A percentile compares a stretch with the other conserved stretches of the same genome.
Conservation (phyloP, 176 grass and related monocot genomes). For the Canna indica region DNA sequence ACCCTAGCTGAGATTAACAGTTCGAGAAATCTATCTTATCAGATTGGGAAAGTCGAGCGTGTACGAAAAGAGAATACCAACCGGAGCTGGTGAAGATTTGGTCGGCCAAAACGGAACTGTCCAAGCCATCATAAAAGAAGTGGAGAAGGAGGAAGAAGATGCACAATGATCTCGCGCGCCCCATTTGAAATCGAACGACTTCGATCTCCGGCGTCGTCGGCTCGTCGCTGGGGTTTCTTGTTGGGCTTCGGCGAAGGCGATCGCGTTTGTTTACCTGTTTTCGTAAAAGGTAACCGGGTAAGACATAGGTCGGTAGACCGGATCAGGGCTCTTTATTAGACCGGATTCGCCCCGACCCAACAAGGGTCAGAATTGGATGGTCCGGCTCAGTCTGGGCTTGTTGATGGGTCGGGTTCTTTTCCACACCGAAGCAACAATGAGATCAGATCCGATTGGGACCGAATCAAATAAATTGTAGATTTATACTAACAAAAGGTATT, state of each 20-base stretch:
- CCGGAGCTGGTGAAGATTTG: slow-evolving; percentile 44
- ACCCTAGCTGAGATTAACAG: neutral
- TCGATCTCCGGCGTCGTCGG: neutral
- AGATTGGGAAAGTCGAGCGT: neutral
- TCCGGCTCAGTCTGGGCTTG: too few relatives aligned
- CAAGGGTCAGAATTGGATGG: too few relatives aligned
- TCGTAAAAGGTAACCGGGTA: too few relatives aligned
- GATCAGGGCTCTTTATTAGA: too few relatives aligned
- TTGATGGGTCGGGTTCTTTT: too few relatives aligned
- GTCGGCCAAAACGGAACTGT: slow-evolving; percentile 14
- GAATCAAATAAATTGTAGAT: too few relatives aligned
- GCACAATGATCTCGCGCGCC: neutral
- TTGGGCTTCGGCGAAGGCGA: neutral
- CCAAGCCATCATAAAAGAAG: neutral
- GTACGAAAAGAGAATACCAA: slow-evolving; percentile 17
- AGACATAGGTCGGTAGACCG: too few relatives aligned
- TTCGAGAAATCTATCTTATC: neutral
- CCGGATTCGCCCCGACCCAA: too few relatives aligned
- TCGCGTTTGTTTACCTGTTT: too few relatives aligned
- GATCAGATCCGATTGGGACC: too few relatives aligned
- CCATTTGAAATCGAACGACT: slow-evolving; percentile 26
- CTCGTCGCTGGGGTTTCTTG: neutral
- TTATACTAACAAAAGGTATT: too few relatives aligned
- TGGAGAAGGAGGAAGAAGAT: neutral
- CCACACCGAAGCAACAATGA: too few relatives aligned